phyloP scores from a whole-genome alignment of 345 rosid genomes.

The Passiflora organensis region DNA sequence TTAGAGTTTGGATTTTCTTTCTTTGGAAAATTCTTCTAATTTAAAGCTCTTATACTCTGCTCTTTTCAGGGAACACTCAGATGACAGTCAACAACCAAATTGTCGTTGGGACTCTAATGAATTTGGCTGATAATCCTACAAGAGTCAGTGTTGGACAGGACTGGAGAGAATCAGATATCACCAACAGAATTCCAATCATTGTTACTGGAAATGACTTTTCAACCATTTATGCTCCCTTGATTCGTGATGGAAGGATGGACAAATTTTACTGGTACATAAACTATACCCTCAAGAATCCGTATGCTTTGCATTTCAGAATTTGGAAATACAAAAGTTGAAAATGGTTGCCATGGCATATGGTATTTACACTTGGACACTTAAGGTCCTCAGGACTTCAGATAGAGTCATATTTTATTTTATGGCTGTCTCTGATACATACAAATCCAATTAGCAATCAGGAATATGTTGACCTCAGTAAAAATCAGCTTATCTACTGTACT shows the following conservation, averaged over 20 bases:
- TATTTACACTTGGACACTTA: neutral
- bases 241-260: constrained; percentile 98
- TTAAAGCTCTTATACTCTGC: neutral
- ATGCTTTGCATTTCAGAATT: constrained; percentile 2
- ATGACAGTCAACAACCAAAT: constrained; percentile 95
- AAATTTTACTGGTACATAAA: constrained; percentile 74
- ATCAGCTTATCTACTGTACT: too few species aligned
- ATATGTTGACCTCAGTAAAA: too few species aligned
- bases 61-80: constrained; percentile 69
- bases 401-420: too few species aligned
- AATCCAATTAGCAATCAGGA: too few species aligned
- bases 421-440: too few species aligned
- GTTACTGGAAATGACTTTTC: constrained; percentile 92
- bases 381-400: too few species aligned
- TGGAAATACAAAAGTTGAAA: neutral
- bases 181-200: constrained; percentile 82
- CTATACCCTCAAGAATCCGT: neutral
- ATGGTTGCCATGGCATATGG: neutral
- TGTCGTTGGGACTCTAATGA: constrained; percentile 88
- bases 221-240: constrained; percentile 83
- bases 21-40: neutral
- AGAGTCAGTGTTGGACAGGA: constrained; percentile 96
- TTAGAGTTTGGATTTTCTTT: constrained; percentile 1
- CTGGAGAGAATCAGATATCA: constrained; percentile 76
- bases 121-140: constrained; percentile 85